Evolutionary conservation across 225 moss, liverwort and hornwort species (phyloP), one percentile per base, ranked within the genome.

Genomic region (Bryoerythrophyllum caledonicum): DNA sequence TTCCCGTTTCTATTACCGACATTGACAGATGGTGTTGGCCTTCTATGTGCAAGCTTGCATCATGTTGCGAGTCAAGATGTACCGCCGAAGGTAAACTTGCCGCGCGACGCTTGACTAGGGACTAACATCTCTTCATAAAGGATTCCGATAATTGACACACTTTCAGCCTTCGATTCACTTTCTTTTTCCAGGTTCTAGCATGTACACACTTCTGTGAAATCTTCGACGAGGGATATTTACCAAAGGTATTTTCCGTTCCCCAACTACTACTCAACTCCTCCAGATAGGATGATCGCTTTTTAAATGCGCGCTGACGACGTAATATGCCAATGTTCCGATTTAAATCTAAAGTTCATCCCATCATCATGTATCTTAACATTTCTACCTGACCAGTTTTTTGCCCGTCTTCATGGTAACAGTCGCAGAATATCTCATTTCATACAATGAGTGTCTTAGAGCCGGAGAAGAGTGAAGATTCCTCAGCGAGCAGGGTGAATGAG

Each of bases 121-220:
- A 58, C 60, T 60, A 7, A 28, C 46, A 44, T 19, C 12, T 44
- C 41, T 49, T 81, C 17, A 66, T 37, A 26, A 44, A 44, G 26
- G 20, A 62, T 56, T 56, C 65, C 23, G 51, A 16, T 32, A 7
- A 56, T 55, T 43, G 28, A 67, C 57, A 53, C 21, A 26, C 6
- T 49, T 8, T 72, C 14, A 61, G 65, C 4, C 62, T 74, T 55
- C 46, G 53, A 32, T 54, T 70, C 27, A 11, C 63, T 74, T 72
- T 28, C 74, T 67, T 67, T 61, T 63, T 61, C 30, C 91, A 99
- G 99, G 90, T 99, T 54, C 74, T 95, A 49, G 90, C 90, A 60
- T 89, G 89, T 58, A 99, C 91, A 59, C 99, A 99, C 73, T 95
- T 92, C 68, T 84, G 83, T 76, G 99, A 99, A 82, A 76, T 93